Conservation (phyloP, 495 filamentous ascomycete species). For the Xylaria sp. region DNA sequence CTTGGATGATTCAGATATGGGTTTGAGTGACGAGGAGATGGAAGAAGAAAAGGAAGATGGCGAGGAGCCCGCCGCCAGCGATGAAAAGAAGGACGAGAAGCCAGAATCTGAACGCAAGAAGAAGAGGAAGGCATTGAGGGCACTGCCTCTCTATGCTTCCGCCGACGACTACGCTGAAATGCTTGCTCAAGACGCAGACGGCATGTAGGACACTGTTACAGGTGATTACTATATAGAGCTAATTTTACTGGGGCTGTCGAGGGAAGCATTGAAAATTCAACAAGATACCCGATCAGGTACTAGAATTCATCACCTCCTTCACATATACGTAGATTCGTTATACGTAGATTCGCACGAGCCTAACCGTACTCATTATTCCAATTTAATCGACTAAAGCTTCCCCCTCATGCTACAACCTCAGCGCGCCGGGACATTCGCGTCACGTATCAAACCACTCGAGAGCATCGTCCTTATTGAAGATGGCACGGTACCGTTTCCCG, state of each 20-base stretch:
- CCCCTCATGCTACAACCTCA: neutral
- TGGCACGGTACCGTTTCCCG: constrained; percentile 55
- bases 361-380: neutral
- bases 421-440: neutral
- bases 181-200: constrained; percentile 76
- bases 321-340: neutral
- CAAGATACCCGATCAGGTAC: constrained; percentile 24
- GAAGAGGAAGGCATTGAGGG: constrained; percentile 83
- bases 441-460: constrained; percentile 67
- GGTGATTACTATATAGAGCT: constrained; percentile 11
- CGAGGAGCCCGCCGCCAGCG: constrained; percentile 30
- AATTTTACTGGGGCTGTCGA: constrained; percentile 3
- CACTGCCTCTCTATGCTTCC: constrained; percentile 89
- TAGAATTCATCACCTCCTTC: neutral
- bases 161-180: constrained; percentile 92
- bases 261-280: constrained; percentile 2
- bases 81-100: constrained; percentile 43
- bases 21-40: constrained; percentile 54
- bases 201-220: constrained; percentile 37
- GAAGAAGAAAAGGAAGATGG: constrained; percentile 49
- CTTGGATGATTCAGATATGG: constrained; percentile 49
- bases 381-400: neutral
- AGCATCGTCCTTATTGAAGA: constrained; percentile 58
- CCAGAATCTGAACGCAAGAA: constrained; percentile 55
- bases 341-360: too few relatives aligned